phyloP scores from a whole-genome alignment of 148 eudicot species.

The Diospyros lotus region DNA sequence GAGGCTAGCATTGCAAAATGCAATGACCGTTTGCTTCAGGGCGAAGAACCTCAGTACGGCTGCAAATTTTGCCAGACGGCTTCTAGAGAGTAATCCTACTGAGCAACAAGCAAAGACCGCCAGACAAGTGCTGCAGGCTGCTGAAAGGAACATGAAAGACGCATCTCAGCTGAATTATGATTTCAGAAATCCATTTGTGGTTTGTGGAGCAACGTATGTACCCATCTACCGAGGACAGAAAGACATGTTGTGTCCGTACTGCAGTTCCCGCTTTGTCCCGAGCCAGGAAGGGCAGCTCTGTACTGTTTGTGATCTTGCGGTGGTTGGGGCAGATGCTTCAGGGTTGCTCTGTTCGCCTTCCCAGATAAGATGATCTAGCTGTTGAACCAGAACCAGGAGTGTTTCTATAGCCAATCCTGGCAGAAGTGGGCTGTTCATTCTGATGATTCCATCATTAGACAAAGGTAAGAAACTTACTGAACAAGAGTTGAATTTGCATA shows the following conservation, averaged over 20 bases:
- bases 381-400: slow-evolving; percentile 5
- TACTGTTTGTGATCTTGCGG: slow-evolving; percentile 75
- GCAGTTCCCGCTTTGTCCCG: slow-evolving; percentile 72
- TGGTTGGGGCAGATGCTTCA: slow-evolving; percentile 85
- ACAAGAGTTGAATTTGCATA: slow-evolving; percentile 9
- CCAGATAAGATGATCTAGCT: slow-evolving; percentile 58
- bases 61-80: slow-evolving; percentile 76
- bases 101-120: slow-evolving; percentile 74
- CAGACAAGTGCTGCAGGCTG: slow-evolving; percentile 69
- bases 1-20: slow-evolving; percentile 75
- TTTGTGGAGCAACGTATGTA: slow-evolving; percentile 82
- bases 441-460: slow-evolving; percentile 10
- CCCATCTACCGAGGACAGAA: slow-evolving; percentile 89
- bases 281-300: slow-evolving; percentile 76
- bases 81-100: slow-evolving; percentile 73
- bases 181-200: slow-evolving; percentile 89
- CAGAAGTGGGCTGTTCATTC: slow-evolving; percentile 4
- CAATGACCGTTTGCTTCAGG: slow-evolving; percentile 67
- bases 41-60: slow-evolving; percentile 69
- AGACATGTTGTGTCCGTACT: slow-evolving; percentile 75
- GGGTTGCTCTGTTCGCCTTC: slow-evolving; percentile 90
- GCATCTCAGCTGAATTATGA: slow-evolving; percentile 72
- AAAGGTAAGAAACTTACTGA: slow-evolving; percentile 20
- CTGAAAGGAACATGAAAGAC: slow-evolving; percentile 83
- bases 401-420: slow-evolving; percentile 5